phyloP scores from a whole-genome alignment of 108 stramenopile genomes.

The Discostella stelligeroides region DNA sequence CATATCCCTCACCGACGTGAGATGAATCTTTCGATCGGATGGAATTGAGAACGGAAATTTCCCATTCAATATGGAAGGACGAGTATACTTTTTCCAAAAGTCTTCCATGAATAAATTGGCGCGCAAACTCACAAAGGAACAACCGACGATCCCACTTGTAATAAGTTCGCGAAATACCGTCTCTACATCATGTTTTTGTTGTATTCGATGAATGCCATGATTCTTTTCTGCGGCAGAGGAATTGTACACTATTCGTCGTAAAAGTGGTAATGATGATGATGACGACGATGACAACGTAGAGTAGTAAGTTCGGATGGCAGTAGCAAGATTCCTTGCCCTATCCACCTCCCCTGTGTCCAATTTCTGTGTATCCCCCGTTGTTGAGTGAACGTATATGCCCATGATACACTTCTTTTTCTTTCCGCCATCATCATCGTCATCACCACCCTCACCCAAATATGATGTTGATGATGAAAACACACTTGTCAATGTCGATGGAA shows the following conservation, averaged over 20 bases:
- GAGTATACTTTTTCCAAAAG: slow-evolving; percentile 37
- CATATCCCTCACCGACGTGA: slow-evolving; percentile 45
- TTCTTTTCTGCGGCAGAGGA: slow-evolving; percentile 18
- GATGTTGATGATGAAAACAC: not conserved
- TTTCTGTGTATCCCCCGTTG: slow-evolving; percentile 13
- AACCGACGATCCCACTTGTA: not conserved
- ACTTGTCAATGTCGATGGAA: not conserved
- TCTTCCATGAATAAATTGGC: slow-evolving; percentile 47
- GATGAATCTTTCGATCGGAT: slow-evolving; percentile 17
- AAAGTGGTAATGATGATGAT: too few relatives aligned
- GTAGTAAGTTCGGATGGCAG: not conserved
- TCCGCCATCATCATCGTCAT: too few relatives aligned
- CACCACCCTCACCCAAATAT: too few relatives aligned
- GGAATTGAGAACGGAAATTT: slow-evolving; percentile 17
- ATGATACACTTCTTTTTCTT: too few relatives aligned
- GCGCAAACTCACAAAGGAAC: slow-evolving; percentile 12
- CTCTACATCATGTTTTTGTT: not conserved
- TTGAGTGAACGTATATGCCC: slow-evolving; percentile 30
- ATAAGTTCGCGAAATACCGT: not conserved
- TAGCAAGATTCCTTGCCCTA: slow-evolving; percentile 18
- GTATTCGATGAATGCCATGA: slow-evolving; percentile 20
- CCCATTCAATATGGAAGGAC: slow-evolving; percentile 32
- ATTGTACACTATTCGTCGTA: slow-evolving; percentile 20
- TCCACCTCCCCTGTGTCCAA: slow-evolving; percentile 17
- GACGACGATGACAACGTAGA: not conserved